Conservation (phyloP, 306 rosid species). For the Herpetospermum pedunculosum region DNA sequence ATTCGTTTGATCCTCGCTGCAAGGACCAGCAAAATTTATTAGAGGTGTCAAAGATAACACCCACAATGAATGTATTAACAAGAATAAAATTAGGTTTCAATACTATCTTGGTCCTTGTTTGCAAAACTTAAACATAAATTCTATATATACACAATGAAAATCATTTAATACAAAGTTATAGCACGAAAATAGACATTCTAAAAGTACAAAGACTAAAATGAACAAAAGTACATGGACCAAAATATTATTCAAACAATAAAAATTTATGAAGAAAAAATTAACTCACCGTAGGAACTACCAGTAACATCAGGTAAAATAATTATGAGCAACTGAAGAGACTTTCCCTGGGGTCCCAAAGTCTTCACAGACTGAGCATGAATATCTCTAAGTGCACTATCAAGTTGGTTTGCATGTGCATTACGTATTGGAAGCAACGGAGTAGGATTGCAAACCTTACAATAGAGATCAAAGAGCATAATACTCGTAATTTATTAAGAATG, state of each 20-base stretch:
- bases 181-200: too few relatives aligned
- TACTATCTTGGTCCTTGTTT: too few relatives aligned
- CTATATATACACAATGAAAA: too few relatives aligned
- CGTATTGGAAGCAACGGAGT: conserved; percentile 28
- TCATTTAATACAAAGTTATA: too few relatives aligned
- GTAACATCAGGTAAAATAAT: conserved; percentile 53
- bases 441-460: conserved; percentile 22
- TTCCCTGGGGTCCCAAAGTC: background rate
- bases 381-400: conserved; percentile 28
- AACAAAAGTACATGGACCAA: too few relatives aligned
- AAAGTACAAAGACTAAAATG: too few relatives aligned
- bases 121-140: too few relatives aligned
- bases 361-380: conserved; percentile 20
- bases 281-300: conserved; percentile 63
- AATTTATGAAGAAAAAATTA: background rate
- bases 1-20: conserved; percentile 55
- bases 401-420: background rate
- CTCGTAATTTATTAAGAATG: background rate
- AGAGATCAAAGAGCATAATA: background rate
- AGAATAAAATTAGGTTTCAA: too few relatives aligned
- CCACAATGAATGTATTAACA: background rate
- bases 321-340: conserved; percentile 39
- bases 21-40: background rate
- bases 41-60: background rate
- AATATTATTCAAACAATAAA: too few relatives aligned